Evolutionary conservation across 192 early-diverging fungal genomes (phyloP), one percentile per base, ranked within the genome.

Genomic region (Dispira parvispora): DNA sequence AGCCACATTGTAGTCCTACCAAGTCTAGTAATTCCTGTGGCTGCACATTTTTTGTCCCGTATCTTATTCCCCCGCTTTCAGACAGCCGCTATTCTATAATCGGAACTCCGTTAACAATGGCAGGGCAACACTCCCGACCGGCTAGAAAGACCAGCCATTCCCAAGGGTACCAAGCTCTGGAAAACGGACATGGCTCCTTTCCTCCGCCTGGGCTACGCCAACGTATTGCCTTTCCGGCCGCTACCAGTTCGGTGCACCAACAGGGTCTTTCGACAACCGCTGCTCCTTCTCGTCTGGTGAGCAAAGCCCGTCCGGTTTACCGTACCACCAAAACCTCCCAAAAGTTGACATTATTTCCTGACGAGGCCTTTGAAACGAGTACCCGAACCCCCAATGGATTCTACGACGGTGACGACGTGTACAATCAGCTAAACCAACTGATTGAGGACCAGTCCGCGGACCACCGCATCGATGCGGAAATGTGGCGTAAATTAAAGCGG

Each of bases 251-350:
- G 8, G 8, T 8, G 49, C 23, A 18, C 49, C 16, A 23, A 23
- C 23, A 18, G 16, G 49, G 49, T 4, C 49, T 23, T 18, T 8
- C 49, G 49, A 23, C n/a, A 8, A 50, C 49, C 8, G 23, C 8
- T 8, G n/a, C 16, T 50, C 49, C 23, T 18, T 20, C 16, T 50
- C 49, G 21, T 67, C 62, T 32, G 28, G n/a, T 38, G 46, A 21
- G 69, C 43, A 84, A 79, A 61, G 47, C 73, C 38, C 82, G 84
- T 73, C 79, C 82, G 32, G 86, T 87, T 23, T 86, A 85, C 68
- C 79, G 92, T 62, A 95, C 90, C 20, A 89, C 92, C 46, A 95
- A 95, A 70, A 89, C 82, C n/a, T 88, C 89, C 45, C 89, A 91
- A 68, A 95, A 95, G 75, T 73, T 95, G 21, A 87, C 84, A n/a